Conservation (phyloP, 768 basidiomycete species). For the Trametes punicea region DNA sequence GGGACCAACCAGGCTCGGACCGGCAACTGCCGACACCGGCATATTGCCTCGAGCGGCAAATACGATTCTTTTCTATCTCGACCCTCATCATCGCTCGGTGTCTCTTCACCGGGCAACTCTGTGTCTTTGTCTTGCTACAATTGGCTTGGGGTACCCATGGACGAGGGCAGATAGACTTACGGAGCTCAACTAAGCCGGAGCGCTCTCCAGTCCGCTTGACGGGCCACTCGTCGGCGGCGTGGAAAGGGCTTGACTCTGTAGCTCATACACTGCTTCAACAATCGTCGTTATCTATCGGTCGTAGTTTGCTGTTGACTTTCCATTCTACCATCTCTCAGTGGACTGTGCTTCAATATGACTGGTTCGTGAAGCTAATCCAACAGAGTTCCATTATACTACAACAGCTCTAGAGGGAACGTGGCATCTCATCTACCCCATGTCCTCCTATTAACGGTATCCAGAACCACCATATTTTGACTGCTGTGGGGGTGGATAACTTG, state of each 20-base stretch:
- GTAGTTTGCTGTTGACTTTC: background rate
- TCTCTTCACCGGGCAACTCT: constrained; percentile 52
- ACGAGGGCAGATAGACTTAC: constrained; percentile 39
- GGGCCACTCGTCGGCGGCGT: constrained; percentile 38
- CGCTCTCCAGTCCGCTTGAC: constrained; percentile 42
- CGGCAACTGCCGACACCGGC: constrained; percentile 8
- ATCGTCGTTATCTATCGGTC: background rate
- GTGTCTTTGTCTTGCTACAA: constrained; percentile 31
- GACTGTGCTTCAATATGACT: too few relatives aligned
- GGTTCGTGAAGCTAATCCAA: too few relatives aligned
- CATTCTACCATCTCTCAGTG: too few relatives aligned
- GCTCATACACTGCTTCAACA: constrained; percentile 47
- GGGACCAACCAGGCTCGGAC: background rate
- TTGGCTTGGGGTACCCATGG: constrained; percentile 53
- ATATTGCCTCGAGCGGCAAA: background rate
- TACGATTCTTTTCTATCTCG: constrained; percentile 17
- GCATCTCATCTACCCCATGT: too few relatives aligned
- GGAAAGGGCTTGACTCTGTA: constrained; percentile 73
- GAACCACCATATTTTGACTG: too few relatives aligned
- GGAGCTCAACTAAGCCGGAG: constrained; percentile 84
- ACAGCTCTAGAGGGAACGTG: too few relatives aligned
- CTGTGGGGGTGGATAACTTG: too few relatives aligned
- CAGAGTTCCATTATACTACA: too few relatives aligned
- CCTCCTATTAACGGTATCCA: too few relatives aligned
- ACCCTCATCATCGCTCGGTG: constrained; percentile 41